Percentiles rank a stretch among this genome's conserved stretches.
These are phyloP conservation scores for Linnemannia exigua DNA, from an alignment of 192 early-diverging fungal species.

Conservation along the genomic window DNA sequence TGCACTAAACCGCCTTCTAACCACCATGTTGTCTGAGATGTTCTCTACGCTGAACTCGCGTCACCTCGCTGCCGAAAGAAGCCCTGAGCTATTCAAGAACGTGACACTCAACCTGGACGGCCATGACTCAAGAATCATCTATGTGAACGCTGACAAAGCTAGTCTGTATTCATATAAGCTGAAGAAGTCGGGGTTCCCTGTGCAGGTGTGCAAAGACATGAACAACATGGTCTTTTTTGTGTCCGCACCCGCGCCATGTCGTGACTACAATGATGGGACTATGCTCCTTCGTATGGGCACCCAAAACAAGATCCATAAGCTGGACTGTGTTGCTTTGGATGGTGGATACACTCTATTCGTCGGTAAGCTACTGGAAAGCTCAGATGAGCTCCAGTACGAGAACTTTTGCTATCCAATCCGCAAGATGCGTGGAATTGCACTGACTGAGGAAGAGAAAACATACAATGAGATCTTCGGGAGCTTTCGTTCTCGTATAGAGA, in stretches of 20 bases:
- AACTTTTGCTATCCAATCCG: slow-evolving; percentile 33
- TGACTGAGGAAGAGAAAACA: slow-evolving; percentile 22
- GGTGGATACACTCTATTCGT: slow-evolving; percentile 32
- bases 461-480: slow-evolving; percentile 33
- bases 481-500: slow-evolving; percentile 41
- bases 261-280: slow-evolving; percentile 30
- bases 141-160: slow-evolving; percentile 29
- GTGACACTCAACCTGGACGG: slow-evolving; percentile 41
- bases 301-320: slow-evolving; percentile 18
- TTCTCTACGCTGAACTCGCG: slow-evolving; percentile 27
- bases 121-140: slow-evolving; percentile 31
- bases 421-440: slow-evolving; percentile 17
- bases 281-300: slow-evolving; percentile 39
- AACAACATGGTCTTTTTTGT: slow-evolving; percentile 38
- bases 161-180: slow-evolving; percentile 45
- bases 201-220: slow-evolving; percentile 32
- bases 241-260: slow-evolving; percentile 22
- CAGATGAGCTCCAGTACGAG: background rate
- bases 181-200: slow-evolving; percentile 33
- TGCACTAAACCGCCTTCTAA: too few relatives aligned
- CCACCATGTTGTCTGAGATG: slow-evolving; percentile 10
- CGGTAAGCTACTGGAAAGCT: too few relatives aligned
- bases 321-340: slow-evolving; percentile 44
- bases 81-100: slow-evolving; percentile 37
- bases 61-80: slow-evolving; percentile 8